Conservation (phyloP, 179 eudicot species). For the Beta corolliflora region DNA sequence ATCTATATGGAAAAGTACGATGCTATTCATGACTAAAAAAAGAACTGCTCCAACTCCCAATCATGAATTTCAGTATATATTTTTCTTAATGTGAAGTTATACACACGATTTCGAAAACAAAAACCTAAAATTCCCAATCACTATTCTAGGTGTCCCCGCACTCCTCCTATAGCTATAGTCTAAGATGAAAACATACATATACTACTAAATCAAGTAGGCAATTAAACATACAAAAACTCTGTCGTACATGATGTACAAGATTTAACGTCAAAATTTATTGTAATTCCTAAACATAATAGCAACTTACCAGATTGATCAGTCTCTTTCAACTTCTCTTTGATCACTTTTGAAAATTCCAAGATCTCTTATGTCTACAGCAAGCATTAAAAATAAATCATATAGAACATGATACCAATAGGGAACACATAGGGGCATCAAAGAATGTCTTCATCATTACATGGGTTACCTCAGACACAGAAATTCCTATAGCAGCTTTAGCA, state of each 20-base stretch:
- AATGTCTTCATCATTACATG: constrained; percentile 45
- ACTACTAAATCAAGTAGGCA: not conserved
- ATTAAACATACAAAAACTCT: not conserved
- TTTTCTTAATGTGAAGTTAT: no score
- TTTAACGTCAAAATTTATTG: not conserved
- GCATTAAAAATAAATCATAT: no score
- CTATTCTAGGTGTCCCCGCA: not conserved
- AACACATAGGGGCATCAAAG: not conserved
- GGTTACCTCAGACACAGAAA: constrained; percentile 92
- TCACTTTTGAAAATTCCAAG: constrained; percentile 73
- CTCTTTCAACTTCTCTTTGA: constrained; percentile 81
- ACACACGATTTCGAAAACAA: not conserved
- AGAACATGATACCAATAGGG: not conserved
- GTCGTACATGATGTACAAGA: not conserved
- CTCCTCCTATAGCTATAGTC: not conserved
- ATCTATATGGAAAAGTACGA: not conserved
- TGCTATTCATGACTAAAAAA: not conserved
- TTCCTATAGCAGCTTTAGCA: constrained; percentile 98
- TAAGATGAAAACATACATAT: not conserved
- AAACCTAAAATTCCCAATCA: not conserved
- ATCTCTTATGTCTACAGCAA: constrained; percentile 39
- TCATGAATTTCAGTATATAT: not conserved
- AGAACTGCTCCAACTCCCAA: not conserved
- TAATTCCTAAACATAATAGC: constrained; percentile 9
- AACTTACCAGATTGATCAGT: constrained; percentile 70